Conservation (phyloP, 768 basidiomycete genomes). For the Podaxis sp. region DNA sequence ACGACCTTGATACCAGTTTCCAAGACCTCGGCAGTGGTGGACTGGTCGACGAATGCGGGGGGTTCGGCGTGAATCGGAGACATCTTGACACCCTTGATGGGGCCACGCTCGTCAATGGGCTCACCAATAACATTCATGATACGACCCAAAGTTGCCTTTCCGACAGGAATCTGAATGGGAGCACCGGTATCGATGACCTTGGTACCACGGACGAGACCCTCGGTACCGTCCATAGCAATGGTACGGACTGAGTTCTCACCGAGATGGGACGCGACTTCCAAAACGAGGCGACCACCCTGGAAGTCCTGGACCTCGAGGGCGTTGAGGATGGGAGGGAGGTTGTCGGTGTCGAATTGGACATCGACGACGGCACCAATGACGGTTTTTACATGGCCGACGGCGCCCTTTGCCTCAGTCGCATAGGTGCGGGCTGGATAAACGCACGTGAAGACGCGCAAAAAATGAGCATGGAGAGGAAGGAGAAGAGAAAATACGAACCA, state of each 20-base stretch:
- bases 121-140: slow-evolving; percentile 99
- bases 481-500: slow-evolving; percentile 40
- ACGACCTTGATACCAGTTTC: slow-evolving; percentile 99
- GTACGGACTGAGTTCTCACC: slow-evolving; percentile 99
- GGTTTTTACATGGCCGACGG: slow-evolving; percentile 86
- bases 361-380: slow-evolving; percentile 99
- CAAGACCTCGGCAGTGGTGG: slow-evolving; percentile 96
- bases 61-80: slow-evolving; percentile 96
- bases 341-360: slow-evolving; percentile 94
- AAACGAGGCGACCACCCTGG: slow-evolving; percentile 93
- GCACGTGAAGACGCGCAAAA: slow-evolving; percentile 23
- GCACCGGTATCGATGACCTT: slow-evolving; percentile 96
- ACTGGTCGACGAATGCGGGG: slow-evolving; percentile 96
- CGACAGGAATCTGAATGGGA: slow-evolving; percentile 97
- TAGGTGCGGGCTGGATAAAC: slow-evolving; percentile 67
- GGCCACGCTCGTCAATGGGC: slow-evolving; percentile 99
- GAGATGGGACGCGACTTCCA: slow-evolving; percentile 97
- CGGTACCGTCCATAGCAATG: slow-evolving; percentile 99
- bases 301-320: slow-evolving; percentile 97
- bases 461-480: slow-evolving; percentile 18
- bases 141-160: slow-evolving; percentile 90
- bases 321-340: slow-evolving; percentile 96
- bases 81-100: slow-evolving; percentile 93
- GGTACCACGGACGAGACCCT: slow-evolving; percentile 99
- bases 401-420: slow-evolving; percentile 82